phyloP scores from a whole-genome alignment of 2,329 filamentous ascomycete species.

The Hymenoscyphus repandus region DNA sequence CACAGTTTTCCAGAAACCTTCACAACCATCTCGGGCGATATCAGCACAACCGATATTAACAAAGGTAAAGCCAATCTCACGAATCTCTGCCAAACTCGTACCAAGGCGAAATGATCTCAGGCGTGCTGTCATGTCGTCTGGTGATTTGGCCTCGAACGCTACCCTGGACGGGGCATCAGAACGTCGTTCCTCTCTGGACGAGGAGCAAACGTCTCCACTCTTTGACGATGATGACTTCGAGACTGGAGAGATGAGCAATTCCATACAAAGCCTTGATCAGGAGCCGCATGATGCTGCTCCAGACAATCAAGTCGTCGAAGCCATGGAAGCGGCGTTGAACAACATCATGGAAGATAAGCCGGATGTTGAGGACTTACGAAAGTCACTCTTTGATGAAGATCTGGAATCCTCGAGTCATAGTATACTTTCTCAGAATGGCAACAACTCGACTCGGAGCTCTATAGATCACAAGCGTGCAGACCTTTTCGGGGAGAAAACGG shows the following conservation, averaged over 20 bases:
- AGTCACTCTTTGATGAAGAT: slow-evolving; percentile 60
- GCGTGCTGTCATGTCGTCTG: slow-evolving; percentile 54
- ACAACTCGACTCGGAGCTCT: slow-evolving; percentile 57
- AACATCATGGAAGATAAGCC: slow-evolving; percentile 85
- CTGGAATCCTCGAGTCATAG: slow-evolving; percentile 40
- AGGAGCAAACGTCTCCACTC: slow-evolving; percentile 49
- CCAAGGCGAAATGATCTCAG: slow-evolving; percentile 47
- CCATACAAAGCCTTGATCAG: slow-evolving; percentile 73
- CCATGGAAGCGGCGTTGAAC: slow-evolving; percentile 86
- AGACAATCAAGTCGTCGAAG: slow-evolving; percentile 78
- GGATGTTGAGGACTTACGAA: slow-evolving; percentile 57
- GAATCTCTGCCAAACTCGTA: slow-evolving; percentile 43
- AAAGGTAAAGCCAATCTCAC: slow-evolving; percentile 39
- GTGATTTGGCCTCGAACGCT: slow-evolving; percentile 48
- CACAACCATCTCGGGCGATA: slow-evolving; percentile 17
- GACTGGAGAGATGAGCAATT: slow-evolving; percentile 63
- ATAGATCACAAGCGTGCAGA: slow-evolving; percentile 48
- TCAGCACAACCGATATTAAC: slow-evolving; percentile 33
- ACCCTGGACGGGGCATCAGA: slow-evolving; percentile 30
- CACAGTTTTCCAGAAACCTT: slow-evolving; percentile 31
- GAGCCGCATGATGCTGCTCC: slow-evolving; percentile 56
- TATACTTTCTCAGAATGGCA: slow-evolving; percentile 47
- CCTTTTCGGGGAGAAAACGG: slow-evolving; percentile 40
- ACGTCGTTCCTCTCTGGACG: slow-evolving; percentile 67
- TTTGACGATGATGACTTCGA: slow-evolving; percentile 83